Evolutionary conservation across 2,329 filamentous ascomycete species (phyloP), one percentile per base, ranked within the genome.

Genomic region (Penicillium sp.): DNA sequence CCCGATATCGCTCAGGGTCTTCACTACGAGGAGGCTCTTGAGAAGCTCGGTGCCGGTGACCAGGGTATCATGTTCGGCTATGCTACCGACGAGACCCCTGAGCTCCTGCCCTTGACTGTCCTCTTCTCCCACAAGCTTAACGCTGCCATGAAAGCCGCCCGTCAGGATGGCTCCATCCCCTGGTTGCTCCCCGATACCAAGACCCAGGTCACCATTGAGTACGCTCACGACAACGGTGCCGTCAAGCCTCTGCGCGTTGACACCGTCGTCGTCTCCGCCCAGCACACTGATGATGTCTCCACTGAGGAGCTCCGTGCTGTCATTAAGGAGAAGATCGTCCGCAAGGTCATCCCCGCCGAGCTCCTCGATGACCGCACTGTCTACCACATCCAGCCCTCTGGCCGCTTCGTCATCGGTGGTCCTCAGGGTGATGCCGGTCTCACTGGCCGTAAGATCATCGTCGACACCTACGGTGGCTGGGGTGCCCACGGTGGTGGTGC

Each of bases 21-120:
- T 55, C 91, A 97, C 84, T 96, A 96, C 78, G 94, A 99, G 65
- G 85, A 97, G 83, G 91, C 91, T 66, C 88, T 99, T 47, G 94
- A 99, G 86, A 88, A 96, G 81, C 88, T 99, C 64, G 94, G 94
- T 79, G 94, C 94, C 61, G 94, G 94, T 88, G 94, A 99, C 80
- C 94, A 99, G 84, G 94, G 94, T 84, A 97, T 99, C 84, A 99
- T 99, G 94, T 99, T 99, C 80, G 94, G 94, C 71, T 99, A 99
- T 85, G 94, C 94, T 77, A 96, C 94, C 71, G 94, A 99, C 73
- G 94, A 99, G 86, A 97, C 94, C 70, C 92, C 93, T 60, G 94
- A 99, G 82, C 86, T 96, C 68, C 90, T 97, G 75, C 94, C 94
- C 65, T 83, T 99, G 72, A 97, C 93, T 71, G 84, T 97, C 68